These are phyloP conservation scores for Fraxinus xanthoxyloides DNA, from an alignment of 305 asterid genomes.

Conservation along the genomic window DNA sequence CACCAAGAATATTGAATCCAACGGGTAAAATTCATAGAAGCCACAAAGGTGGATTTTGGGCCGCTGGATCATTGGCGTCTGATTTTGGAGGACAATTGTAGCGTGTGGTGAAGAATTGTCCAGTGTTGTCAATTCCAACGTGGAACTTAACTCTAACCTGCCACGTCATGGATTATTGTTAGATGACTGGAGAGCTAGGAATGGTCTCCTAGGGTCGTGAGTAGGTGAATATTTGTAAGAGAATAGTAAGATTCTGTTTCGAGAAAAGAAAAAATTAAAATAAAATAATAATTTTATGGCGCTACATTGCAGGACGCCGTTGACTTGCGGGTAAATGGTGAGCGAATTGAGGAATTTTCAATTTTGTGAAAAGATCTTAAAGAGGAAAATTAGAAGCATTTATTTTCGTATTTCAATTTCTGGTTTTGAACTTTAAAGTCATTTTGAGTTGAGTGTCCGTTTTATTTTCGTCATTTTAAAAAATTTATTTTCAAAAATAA, in stretches of 20 bases:
- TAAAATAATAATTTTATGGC: not conserved
- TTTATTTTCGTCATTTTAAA: too few species aligned
- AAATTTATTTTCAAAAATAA: too few species aligned
- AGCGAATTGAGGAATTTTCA: not conserved
- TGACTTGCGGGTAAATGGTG: not conserved
- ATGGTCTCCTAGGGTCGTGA: not conserved
- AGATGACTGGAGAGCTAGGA: not conserved
- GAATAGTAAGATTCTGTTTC: not conserved
- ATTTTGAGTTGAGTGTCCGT: too few species aligned
- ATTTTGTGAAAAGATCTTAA: not conserved
- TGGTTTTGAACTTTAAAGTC: too few species aligned
- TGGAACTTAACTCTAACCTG: not conserved
- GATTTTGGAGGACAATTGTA: not conserved
- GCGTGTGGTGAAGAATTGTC: not conserved
- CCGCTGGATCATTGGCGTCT: constrained; percentile 26
- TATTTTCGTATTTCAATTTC: too few species aligned
- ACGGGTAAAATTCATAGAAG: constrained; percentile 52
- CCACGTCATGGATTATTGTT: not conserved
- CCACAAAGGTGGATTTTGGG: constrained; percentile 1
- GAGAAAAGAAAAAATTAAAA: not conserved
- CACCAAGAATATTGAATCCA: constrained; percentile 17
- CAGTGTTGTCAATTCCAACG: not conserved
- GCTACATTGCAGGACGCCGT: not conserved
- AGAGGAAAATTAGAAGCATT: not conserved
- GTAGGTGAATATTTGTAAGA: not conserved